These are phyloP conservation scores for Solanum dulcamara DNA, from an alignment of 257 asterid genomes.

Conservation along the genomic window DNA sequence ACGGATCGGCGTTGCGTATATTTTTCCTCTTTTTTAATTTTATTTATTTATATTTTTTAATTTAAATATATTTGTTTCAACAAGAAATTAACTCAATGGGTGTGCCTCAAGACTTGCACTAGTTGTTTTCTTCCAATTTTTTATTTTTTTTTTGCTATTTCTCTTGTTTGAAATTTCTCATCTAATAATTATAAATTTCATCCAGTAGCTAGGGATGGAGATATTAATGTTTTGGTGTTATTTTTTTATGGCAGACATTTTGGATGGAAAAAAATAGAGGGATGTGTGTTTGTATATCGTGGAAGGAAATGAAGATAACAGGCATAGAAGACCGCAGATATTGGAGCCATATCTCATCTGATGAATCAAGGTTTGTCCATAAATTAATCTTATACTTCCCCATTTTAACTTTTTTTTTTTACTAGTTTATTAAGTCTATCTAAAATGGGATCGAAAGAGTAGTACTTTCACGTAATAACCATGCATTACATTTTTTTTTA, in stretches of 20 bases:
- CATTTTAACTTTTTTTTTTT: background rate
- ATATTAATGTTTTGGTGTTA: background rate
- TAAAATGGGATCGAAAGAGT: background rate
- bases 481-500: background rate
- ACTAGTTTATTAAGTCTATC: background rate
- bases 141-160: no score
- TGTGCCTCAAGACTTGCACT: no score
- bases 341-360: conserved; percentile 35
- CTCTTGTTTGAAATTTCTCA: background rate
- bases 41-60: no score
- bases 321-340: conserved; percentile 48
- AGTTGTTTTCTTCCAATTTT: background rate
- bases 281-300: conserved; percentile 39
- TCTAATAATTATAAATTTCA: background rate
- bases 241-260: conserved; percentile 17
- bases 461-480: background rate
- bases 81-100: no score
- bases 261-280: conserved; percentile 42
- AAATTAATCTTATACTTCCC: background rate
- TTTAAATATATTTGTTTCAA: no score
- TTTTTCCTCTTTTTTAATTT: background rate
- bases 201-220: background rate
- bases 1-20: background rate
- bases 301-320: conserved; percentile 50
- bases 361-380: conserved; percentile 39